Evolutionary conservation across 345 rosid genomes (phyloP), one percentile per base, ranked within the genome.

Genomic region (Gossypium ekmanianum): DNA sequence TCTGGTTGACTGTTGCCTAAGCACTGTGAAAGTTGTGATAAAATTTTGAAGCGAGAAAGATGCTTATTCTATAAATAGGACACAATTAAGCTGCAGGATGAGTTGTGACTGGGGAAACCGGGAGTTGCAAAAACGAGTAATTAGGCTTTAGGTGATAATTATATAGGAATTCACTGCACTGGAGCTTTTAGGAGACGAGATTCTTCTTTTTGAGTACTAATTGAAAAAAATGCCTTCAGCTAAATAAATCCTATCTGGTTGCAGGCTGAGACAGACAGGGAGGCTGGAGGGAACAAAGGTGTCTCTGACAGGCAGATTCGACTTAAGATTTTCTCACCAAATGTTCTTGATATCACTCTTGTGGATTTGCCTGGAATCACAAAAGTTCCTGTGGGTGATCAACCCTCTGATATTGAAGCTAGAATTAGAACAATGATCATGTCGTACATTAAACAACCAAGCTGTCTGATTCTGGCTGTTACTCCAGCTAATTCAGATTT

Each of bases 351-450:
- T 84, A 94, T 94, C 22, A 88, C 94, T 52, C 92, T 94, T 74
- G 98, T 94, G 74, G 98, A 94, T 84, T 88, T 94, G 71, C 98
- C 98, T 67, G 98, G 98, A 64, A 90, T 92, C 75, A 94, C 97
- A 12, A 94, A 94, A 80, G 97, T 94, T 72, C 97, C 97, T 69
- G 97, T 94, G 29, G 98, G 98, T 61, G 97, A 92, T 81, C 98
- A 94, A 82, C 98, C 98, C 9, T 81, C 88, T 24, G 98, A 92
- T 67, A 94, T 94, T 51, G 98, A 94, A 87, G 92, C 97, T 18
- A 92, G 93, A 61, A 94, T 92, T 67, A 85, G 98, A 79, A 94
- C 98, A 2, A 94, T 94, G 98, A 94, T 94, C 68, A 85, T 92
- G 95, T 87, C 98, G 20, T 94, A 92, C 71, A 92, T 94, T 67